A percentile compares a stretch with the other conserved stretches of the same genome.
Evolutionary conservation across 2,329 filamentous ascomycete species (phyloP).

Genomic region (Neonectria punicea): DNA sequence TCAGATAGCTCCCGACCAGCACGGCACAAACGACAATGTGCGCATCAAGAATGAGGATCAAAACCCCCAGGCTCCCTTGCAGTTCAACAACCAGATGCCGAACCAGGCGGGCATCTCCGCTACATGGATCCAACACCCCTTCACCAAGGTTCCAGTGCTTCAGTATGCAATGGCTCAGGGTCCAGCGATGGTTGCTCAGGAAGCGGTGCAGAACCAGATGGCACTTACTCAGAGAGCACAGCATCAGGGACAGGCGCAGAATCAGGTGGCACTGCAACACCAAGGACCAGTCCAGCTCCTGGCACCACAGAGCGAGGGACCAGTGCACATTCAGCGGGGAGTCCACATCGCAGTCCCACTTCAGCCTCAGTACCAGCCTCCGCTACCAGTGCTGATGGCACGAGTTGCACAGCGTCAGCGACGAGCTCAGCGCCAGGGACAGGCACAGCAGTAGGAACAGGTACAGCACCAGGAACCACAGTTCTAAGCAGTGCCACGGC

Average conservation of each 20-base stretch:
- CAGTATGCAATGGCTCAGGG: background rate
- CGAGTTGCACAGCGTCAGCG: too few species aligned
- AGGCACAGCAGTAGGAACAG: background rate
- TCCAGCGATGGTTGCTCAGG: background rate
- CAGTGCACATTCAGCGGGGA: too few species aligned
- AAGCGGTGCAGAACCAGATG: background rate
- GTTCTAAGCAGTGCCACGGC: background rate
- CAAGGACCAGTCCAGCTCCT: background rate
- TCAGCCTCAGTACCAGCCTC: too few species aligned
- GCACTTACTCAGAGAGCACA: background rate
- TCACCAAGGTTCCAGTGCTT: background rate
- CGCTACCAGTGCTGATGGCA: too few species aligned
- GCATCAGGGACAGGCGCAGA: background rate
- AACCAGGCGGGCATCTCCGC: too few species aligned
- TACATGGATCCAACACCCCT: background rate
- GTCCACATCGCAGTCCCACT: too few species aligned
- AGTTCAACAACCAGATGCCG: background rate
- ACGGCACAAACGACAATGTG: background rate
- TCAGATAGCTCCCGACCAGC: background rate
- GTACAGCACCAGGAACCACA: background rate
- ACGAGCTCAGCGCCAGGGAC: background rate
- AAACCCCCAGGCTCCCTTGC: background rate
- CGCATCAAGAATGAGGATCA: too few species aligned
- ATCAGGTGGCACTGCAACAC: background rate
- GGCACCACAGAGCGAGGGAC: too few species aligned